Evolutionary conservation across 2,329 filamentous ascomycete species (phyloP), one percentile per base, ranked within the genome.

Genomic region (Penicillium nordicum): DNA sequence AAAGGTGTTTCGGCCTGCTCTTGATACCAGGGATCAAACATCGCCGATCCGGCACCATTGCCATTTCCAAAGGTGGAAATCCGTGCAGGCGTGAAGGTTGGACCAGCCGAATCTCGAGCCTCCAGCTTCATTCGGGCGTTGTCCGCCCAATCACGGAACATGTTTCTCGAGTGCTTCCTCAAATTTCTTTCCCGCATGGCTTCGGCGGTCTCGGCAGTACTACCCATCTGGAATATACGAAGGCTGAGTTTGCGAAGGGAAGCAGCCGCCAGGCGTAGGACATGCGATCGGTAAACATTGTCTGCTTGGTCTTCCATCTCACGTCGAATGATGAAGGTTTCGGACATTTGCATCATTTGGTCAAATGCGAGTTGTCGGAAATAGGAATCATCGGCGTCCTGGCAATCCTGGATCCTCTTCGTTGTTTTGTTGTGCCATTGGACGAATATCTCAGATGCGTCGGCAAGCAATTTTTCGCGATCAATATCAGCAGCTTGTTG

Each of bases 241-340:
- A 84, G 81, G 51, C 81, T 83, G n/a, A 86, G 71, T 63, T 79
- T 82, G 65, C 81, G 82, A 55, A 86, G 71, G 25, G 75, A 76
- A 14, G 71, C 72, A 11, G 75, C 74, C 14, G 82, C 79, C 4
- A 78, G 70, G 25, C 76, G 71, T 12, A 81, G 76, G 5, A 79
- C 70, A 41, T 77, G 78, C 55, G 80, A 74, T 27, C 78, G 76
- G 49, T 76, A 67, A 36, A 83, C 73, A 1, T 72, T 68, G 3
- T 73, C 57, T 12, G 83, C 83, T 64, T 79, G 75, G 25, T 76
- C 71, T 50, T 76, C 67, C 61, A 76, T 58, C 25, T 71, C 67
- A 34, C 67, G 70, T 54, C 67, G 66, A 38, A 68, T 66, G 38
- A 72, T 64, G 27, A 69, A 70, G 12, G 59, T 63, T 49, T 74